Conservation (phyloP, 2,329 filamentous ascomycete genomes). For the Chalara sp. region DNA sequence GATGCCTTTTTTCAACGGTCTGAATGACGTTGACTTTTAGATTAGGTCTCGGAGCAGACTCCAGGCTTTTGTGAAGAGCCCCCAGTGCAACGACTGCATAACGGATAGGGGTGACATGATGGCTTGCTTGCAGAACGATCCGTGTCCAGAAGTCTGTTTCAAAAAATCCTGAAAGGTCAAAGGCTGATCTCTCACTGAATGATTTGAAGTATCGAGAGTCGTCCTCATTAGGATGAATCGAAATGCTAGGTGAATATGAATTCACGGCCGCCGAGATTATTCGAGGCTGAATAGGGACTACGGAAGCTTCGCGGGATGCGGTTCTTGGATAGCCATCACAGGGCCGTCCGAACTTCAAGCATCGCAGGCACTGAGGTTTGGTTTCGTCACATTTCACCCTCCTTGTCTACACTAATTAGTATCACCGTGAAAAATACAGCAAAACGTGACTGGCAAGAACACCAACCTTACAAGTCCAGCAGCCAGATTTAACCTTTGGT, state of each 20-base stretch:
- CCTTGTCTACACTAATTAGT: constrained; percentile 22
- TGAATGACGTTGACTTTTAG: constrained; percentile 28
- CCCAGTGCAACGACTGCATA: constrained; percentile 62
- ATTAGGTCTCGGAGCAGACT: constrained; percentile 27
- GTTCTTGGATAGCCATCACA: constrained; percentile 48
- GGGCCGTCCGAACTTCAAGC: constrained; percentile 48
- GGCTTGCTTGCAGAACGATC: constrained; percentile 55
- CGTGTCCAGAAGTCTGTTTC: constrained; percentile 58
- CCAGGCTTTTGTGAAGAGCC: constrained; percentile 58
- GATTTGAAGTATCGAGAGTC: constrained; percentile 56
- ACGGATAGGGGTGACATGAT: constrained; percentile 51
- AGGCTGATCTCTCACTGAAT: constrained; percentile 53
- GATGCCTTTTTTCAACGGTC: constrained; percentile 42
- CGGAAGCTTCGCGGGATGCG: not conserved
- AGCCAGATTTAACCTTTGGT: constrained; percentile 54
- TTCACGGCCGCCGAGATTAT: constrained; percentile 19
- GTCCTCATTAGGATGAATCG: constrained; percentile 41
- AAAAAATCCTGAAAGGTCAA: constrained; percentile 59
- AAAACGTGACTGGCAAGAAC: not conserved
- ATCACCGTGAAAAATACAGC: not conserved
- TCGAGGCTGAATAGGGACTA: constrained; percentile 17
- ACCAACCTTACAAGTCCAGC: constrained; percentile 60
- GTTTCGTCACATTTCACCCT: constrained; percentile 62
- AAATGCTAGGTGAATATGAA: constrained; percentile 24
- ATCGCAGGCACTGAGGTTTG: constrained; percentile 55